Evolutionary conservation across 495 filamentous ascomycete species (phyloP).

Genomic region (Penicillium ochrochloron): DNA sequence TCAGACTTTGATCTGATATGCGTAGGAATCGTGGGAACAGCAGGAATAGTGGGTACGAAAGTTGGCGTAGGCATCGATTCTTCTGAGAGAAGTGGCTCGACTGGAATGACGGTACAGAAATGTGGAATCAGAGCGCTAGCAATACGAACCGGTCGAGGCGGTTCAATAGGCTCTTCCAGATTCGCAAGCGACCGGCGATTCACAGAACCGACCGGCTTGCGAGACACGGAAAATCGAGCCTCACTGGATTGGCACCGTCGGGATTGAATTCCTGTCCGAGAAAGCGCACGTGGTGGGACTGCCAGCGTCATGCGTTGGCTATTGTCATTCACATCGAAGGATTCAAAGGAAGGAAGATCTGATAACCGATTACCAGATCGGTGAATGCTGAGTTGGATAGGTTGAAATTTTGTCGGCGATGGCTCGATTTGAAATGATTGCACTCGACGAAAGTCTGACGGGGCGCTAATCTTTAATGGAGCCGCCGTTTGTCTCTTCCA

Average conservation of each 20-base stretch:
- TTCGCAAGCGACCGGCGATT: conserved; percentile 39
- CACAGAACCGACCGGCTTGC: conserved; percentile 49
- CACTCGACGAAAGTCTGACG: conserved; percentile 58
- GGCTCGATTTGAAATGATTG: conserved; percentile 43
- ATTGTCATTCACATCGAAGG: conserved; percentile 34
- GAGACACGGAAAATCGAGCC: conserved; percentile 34
- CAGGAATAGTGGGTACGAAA: background rate
- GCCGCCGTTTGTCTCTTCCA: conserved; percentile 49
- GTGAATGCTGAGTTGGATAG: conserved; percentile 78
- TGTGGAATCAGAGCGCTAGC: conserved; percentile 46
- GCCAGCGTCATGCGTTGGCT: conserved; percentile 26
- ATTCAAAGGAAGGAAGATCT: conserved; percentile 51
- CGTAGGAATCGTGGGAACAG: background rate
- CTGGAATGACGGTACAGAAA: conserved; percentile 39
- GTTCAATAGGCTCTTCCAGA: conserved; percentile 33
- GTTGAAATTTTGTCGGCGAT: conserved; percentile 55
- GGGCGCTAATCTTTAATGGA: conserved; percentile 53
- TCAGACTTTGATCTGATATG: conserved; percentile 24
- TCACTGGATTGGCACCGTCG: conserved; percentile 34
- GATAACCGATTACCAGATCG: conserved; percentile 68
- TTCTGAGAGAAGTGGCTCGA: conserved; percentile 21
- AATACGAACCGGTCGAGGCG: conserved; percentile 22
- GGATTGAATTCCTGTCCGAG: conserved; percentile 27
- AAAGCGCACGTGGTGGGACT: conserved; percentile 37
- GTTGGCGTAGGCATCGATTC: conserved; percentile 14